Conservation (phyloP, 257 asterid species). For the Salvia rosmarinus region DNA sequence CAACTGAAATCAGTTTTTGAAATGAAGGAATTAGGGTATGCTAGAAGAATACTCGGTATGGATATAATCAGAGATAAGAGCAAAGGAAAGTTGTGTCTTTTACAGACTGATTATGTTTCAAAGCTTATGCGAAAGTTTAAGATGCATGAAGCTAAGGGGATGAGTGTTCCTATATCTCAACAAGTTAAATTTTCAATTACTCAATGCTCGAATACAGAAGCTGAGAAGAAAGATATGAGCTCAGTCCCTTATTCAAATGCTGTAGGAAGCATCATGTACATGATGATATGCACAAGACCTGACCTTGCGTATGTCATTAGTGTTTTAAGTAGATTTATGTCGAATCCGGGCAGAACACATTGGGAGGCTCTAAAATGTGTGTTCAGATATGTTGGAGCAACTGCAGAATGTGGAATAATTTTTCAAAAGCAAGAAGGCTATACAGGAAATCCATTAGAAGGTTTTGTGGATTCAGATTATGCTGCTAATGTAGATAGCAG, state of each 20-base stretch:
- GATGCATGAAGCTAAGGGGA: no score
- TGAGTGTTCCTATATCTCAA: not conserved
- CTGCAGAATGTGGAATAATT: not conserved
- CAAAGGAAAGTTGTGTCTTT: not conserved
- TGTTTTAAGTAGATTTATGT: no score
- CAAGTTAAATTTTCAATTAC: no score
- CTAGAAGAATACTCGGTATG: not conserved
- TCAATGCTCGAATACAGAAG: no score
- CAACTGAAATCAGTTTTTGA: not conserved
- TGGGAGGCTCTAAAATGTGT: not conserved
- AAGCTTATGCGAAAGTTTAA: not conserved
- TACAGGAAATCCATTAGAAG: not conserved
- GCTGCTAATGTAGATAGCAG: not conserved
- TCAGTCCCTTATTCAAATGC: no score
- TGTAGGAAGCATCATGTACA: no score
- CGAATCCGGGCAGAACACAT: no score
- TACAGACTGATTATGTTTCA: not conserved
- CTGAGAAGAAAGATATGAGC: no score
- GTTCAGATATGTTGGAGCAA: not conserved
- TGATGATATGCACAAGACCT: no score
- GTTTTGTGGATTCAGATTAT: not conserved
- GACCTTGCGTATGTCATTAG: no score
- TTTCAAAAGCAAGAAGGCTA: not conserved
- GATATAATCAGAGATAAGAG: not conserved
- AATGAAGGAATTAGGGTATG: not conserved